Percentiles rank a stretch among this genome's conserved stretches.
Evolutionary conservation across 1,139 yeast species (phyloP).

Genomic region (Saccharomyces hybrid): DNA sequence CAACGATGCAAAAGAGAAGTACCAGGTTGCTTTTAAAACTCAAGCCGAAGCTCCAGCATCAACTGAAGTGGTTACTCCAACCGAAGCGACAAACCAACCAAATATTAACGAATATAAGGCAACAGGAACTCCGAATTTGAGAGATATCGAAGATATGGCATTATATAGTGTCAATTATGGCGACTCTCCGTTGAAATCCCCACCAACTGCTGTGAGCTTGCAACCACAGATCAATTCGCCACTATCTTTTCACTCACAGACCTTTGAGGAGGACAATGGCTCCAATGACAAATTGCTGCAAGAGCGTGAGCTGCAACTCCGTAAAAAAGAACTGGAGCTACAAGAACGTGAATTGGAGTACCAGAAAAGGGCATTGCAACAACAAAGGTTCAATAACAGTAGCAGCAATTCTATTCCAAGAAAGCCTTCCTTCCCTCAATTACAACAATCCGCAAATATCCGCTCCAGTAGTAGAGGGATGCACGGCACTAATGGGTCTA

Average conservation of each 20-base stretch:
- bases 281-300: slow-evolving; percentile 15
- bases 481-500: slow-evolving; percentile 24
- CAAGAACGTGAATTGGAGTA: slow-evolving; percentile 37
- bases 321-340: slow-evolving; percentile 41
- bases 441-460: slow-evolving; percentile 16
- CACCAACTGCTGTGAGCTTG: neutral
- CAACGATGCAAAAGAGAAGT: neutral
- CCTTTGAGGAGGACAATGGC: neutral
- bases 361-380: slow-evolving; percentile 30
- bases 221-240: neutral
- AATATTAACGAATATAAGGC: slow-evolving; percentile 11
- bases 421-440: slow-evolving; percentile 24
- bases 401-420: slow-evolving; percentile 15
- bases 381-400: slow-evolving; percentile 16
- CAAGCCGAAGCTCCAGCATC: neutral
- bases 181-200: slow-evolving; percentile 20
- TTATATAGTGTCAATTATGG: slow-evolving; percentile 27
- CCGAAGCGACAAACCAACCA: neutral
- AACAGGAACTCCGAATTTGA: slow-evolving; percentile 30
- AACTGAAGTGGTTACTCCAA: neutral
- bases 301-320: slow-evolving; percentile 38
- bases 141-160: slow-evolving; percentile 30
- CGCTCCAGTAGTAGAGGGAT: slow-evolving; percentile 19
- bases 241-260: neutral
- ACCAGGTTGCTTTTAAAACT: neutral